Evolutionary conservation across 2,329 filamentous ascomycete genomes (phyloP), one percentile per base, ranked within the genome.

Genomic region (Aspergillus pseudoglaucus): DNA sequence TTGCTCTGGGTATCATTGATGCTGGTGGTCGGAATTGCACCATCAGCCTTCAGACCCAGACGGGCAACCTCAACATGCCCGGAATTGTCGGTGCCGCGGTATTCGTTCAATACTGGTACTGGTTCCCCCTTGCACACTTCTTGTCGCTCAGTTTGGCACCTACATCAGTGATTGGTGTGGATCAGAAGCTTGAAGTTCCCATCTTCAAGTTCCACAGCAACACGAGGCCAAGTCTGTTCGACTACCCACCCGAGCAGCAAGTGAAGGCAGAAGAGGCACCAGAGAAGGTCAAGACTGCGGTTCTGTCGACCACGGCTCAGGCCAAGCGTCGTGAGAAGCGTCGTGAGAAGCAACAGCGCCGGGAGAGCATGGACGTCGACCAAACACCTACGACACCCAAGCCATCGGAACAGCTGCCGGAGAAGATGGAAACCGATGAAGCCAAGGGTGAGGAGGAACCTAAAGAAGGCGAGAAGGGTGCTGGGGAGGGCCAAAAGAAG

Each of bases 51-150:
- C 93, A 98, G 70, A 98, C 93, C 1, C 93, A 95, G 72, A 96
- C 91, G 0, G 94, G 94, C 55, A 98, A 96, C 66, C 82, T 98
- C 57, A 97, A 98, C 77, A 96, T 98, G 90, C 84, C 90, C 15
- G 94, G 89, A 52, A 95, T 98, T 57, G 90, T 98, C 15, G 94
- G 93, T 58, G 95, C 95, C 84, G 91, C 90, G 23, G 87, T 98
- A 46, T 98, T 98, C 73, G 95, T 90, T 7, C 93, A 98, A 68
- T 98, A 98, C 76, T 98, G 93, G 93, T 98, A 98, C 76, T 98
- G 93, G 93, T 98, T 98, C 81, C 93, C 93, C 51, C 86, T 97
- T 61, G 95, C 93, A 25, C 93, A 98, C 72, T 98, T 98, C 82
- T 70, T 98, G 49, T 94, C 91, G 0, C 78, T 98, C 52, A 90